A percentile compares a stretch with the other conserved stretches of the same genome.
Evolutionary conservation across 192 early-diverging fungal species (phyloP).

Genomic region (Chytriomyces sp.): DNA sequence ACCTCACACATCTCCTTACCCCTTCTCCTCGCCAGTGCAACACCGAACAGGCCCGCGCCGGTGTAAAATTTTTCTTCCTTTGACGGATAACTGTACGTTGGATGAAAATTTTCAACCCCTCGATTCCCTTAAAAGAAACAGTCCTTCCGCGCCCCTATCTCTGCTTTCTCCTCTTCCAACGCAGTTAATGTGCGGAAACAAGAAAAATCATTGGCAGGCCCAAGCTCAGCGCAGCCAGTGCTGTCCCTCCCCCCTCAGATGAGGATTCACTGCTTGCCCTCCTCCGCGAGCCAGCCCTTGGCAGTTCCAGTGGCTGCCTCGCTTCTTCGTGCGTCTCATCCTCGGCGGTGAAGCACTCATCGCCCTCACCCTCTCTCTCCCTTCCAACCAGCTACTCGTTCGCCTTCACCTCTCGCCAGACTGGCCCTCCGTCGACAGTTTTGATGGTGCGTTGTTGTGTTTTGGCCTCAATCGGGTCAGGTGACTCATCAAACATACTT

Average conservation of each 20-base stretch:
- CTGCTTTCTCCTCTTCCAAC: neutral
- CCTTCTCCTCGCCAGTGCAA: neutral
- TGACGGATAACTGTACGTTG: constrained; percentile 2
- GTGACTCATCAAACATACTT: neutral
- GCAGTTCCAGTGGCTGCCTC: neutral
- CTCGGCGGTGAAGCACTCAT: neutral
- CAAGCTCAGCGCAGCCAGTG: too few relatives aligned
- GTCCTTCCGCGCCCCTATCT: neutral
- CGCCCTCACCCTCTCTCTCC: neutral
- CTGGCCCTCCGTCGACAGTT: neutral
- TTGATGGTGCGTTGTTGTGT: neutral
- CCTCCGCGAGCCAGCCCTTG: neutral
- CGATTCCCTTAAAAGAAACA: neutral
- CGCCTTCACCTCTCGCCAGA: neutral
- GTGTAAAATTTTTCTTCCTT: constrained; percentile 23
- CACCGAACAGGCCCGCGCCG: constrained; percentile 28
- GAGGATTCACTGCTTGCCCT: neutral
- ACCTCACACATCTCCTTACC: constrained; percentile 25
- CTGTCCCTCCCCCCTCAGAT: neutral
- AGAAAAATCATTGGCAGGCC: too few relatives aligned
- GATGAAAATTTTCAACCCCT: neutral
- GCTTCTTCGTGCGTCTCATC: neutral
- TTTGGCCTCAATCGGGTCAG: neutral
- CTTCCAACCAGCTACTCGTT: neutral
- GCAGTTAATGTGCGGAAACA: neutral